Percentiles rank a stretch among this genome's conserved stretches.
phyloP scores from a whole-genome alignment of 352 stramenopile genomes.

The Blastocystis sp. region DNA sequence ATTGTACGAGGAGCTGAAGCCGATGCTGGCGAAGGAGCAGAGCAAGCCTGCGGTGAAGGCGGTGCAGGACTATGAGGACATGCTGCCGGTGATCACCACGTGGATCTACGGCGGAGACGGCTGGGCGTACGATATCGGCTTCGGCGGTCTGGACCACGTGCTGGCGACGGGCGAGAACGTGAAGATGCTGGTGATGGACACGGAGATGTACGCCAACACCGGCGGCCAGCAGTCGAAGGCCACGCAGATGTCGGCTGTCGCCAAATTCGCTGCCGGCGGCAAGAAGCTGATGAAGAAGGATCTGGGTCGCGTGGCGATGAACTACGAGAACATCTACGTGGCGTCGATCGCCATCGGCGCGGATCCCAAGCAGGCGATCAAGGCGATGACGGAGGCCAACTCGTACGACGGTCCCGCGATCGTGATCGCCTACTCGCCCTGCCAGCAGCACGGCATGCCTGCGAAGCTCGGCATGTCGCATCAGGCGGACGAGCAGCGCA shows the following conservation, averaged over 20 bases:
- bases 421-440: background rate
- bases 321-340: constrained; percentile 48
- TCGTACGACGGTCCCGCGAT: constrained; percentile 9
- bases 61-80: constrained; percentile 64
- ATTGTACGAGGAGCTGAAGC: constrained; percentile 61
- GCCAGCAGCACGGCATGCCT: constrained; percentile 27
- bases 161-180: constrained; percentile 66
- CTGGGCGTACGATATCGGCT: constrained; percentile 68
- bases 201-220: too few species aligned
- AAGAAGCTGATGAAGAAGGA: too few species aligned
- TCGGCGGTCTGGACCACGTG: constrained; percentile 66
- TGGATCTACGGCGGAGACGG: constrained; percentile 68
- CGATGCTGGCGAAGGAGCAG: constrained; percentile 52
- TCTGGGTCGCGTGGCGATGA: too few species aligned
- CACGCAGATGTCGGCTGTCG: too few species aligned
- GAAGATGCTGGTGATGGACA: constrained; percentile 68
- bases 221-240: too few species aligned
- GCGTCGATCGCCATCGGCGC: constrained; percentile 36
- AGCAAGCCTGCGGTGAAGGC: constrained; percentile 58
- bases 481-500: background rate
- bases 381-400: constrained; percentile 2
- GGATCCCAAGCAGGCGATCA: background rate
- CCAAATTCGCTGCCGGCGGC: too few species aligned
- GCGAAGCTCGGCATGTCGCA: constrained; percentile 17
- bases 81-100: constrained; percentile 66